Percentiles rank a stretch among this genome's conserved stretches.
These are phyloP conservation scores for Teratosphaeria zuluensis DNA, from an alignment of 2,329 filamentous ascomycete genomes.

Conservation along the genomic window DNA sequence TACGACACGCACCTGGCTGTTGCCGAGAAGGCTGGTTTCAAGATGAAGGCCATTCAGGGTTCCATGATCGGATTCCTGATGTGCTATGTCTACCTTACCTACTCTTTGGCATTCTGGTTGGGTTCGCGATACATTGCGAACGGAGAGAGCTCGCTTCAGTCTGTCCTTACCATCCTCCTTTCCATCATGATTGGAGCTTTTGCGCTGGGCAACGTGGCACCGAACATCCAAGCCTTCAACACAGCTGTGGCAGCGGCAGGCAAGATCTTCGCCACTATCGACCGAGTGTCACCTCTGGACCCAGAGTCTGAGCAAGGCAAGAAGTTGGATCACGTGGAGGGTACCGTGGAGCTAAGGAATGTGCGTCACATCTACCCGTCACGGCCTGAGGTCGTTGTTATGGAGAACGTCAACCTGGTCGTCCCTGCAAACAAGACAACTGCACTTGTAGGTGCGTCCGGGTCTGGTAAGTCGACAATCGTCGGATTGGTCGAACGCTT, in stretches of 20 bases:
- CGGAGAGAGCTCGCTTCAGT: conserved; percentile 55
- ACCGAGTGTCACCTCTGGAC: conserved; percentile 76
- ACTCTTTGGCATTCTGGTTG: conserved; percentile 81
- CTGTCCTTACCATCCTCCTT: conserved; percentile 78
- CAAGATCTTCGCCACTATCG: conserved; percentile 92
- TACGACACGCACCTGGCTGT: conserved; percentile 67
- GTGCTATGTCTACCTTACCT: conserved; percentile 74
- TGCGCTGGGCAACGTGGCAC: conserved; percentile 76
- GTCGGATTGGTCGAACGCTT: conserved; percentile 89
- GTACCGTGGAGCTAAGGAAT: conserved; percentile 68
- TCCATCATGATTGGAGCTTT: conserved; percentile 89
- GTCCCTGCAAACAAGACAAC: conserved; percentile 88
- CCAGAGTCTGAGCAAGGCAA: conserved; percentile 61
- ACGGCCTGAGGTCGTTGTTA: conserved; percentile 78
- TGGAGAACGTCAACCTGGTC: conserved; percentile 68
- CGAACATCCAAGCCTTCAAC: conserved; percentile 78
- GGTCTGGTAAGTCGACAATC: conserved; percentile 89
- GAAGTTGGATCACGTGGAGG: conserved; percentile 62
- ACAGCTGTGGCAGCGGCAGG: conserved; percentile 71
- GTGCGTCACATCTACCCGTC: conserved; percentile 94
- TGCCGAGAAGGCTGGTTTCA: conserved; percentile 68
- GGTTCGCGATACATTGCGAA: conserved; percentile 65
- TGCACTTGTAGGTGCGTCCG: conserved; percentile 86
- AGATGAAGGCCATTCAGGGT: conserved; percentile 61
- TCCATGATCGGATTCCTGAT: conserved; percentile 80